Percentiles rank a stretch among this genome's conserved stretches.
phyloP scores from a whole-genome alignment of 2,329 filamentous ascomycete species.

The Tolypocladium amazonense region DNA sequence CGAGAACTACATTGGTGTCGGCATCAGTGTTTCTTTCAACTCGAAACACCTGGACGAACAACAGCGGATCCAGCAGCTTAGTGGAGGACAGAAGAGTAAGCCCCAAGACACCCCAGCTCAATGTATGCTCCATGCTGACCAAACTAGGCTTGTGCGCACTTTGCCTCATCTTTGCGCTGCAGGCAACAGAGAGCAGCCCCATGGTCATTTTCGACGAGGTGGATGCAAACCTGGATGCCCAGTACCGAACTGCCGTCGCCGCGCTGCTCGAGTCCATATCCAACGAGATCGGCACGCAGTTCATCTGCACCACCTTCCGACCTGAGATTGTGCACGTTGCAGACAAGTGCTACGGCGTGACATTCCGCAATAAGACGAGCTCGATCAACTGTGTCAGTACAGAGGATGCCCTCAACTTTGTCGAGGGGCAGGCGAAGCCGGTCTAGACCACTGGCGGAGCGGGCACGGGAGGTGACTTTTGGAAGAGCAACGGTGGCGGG shows the following conservation, averaged over 20 bases:
- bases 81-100: slow-evolving; percentile 93
- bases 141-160: slow-evolving; percentile 75
- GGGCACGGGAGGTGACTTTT: neutral
- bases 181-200: slow-evolving; percentile 91
- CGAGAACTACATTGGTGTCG: slow-evolving; percentile 93
- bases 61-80: slow-evolving; percentile 93
- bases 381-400: slow-evolving; percentile 82
- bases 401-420: slow-evolving; percentile 85
- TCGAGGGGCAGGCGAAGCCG: slow-evolving; percentile 63
- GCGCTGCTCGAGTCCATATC: slow-evolving; percentile 75
- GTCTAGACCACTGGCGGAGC: slow-evolving; percentile 3
- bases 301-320: slow-evolving; percentile 97
- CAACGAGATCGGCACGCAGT: slow-evolving; percentile 58
- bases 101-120: slow-evolving; percentile 5
- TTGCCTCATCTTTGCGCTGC: slow-evolving; percentile 98
- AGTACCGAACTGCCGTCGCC: slow-evolving; percentile 94
- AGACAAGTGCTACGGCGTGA: slow-evolving; percentile 96
- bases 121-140: slow-evolving; percentile 3
- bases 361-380: slow-evolving; percentile 88
- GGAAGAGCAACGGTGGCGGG: neutral
- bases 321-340: slow-evolving; percentile 93
- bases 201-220: slow-evolving; percentile 99
- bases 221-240: slow-evolving; percentile 93
- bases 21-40: slow-evolving; percentile 97
- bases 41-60: slow-evolving; percentile 92